These are phyloP conservation scores for Ustilago shanxiensis DNA, from an alignment of 1,284 basidiomycete genomes.

Conservation along the genomic window DNA sequence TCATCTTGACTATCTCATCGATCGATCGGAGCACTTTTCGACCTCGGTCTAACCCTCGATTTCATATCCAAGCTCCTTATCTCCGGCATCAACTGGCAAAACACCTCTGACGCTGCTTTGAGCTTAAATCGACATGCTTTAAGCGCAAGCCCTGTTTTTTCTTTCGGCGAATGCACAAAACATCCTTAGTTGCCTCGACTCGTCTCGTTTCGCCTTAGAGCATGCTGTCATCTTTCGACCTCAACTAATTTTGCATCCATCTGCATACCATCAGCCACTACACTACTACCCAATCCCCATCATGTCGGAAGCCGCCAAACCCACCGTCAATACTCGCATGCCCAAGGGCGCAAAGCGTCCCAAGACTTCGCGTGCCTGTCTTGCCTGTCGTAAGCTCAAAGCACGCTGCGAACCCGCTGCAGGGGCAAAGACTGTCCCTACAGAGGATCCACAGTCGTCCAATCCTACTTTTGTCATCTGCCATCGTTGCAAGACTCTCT, in stretches of 20 bases:
- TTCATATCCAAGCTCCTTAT: slow-evolving; percentile 5
- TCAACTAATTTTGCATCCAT: neutral
- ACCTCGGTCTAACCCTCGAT: neutral
- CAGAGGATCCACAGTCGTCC: slow-evolving; percentile 25
- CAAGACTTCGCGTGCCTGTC: slow-evolving; percentile 48
- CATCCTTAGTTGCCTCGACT: neutral
- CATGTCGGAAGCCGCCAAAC: slow-evolving; percentile 31
- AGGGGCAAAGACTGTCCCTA: slow-evolving; percentile 5
- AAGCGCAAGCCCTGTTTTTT: neutral
- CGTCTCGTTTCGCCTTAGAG: neutral
- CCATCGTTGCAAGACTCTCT: slow-evolving; percentile 53
- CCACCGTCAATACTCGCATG: slow-evolving; percentile 50
- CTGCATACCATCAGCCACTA: neutral
- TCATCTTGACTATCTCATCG: neutral
- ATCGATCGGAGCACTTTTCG: neutral
- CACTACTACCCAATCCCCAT: neutral
- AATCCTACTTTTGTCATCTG: slow-evolving; percentile 29
- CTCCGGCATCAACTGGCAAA: neutral
- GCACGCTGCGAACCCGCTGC: slow-evolving; percentile 44
- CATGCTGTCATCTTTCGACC: neutral
- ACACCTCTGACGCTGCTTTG: neutral
- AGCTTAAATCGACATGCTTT: slow-evolving; percentile 11
- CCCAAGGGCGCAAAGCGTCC: slow-evolving; percentile 53
- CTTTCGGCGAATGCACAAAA: slow-evolving; percentile 1
- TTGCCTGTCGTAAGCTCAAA: slow-evolving; percentile 53